phyloP scores from a whole-genome alignment of 1,284 basidiomycete species.

The Cutaneotrichosporon sp. region DNA sequence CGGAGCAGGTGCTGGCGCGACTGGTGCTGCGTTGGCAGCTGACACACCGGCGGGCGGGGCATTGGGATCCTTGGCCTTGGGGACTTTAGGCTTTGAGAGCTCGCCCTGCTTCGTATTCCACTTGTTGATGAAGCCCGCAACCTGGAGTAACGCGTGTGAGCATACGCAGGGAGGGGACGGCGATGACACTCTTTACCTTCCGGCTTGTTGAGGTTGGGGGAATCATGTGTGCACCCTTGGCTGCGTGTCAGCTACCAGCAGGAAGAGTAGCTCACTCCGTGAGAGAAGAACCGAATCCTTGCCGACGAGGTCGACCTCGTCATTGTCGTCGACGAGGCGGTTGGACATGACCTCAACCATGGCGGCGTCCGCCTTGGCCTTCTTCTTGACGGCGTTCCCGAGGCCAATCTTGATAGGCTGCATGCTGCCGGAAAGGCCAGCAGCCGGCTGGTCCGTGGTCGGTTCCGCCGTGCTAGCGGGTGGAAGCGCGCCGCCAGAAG shows the following conservation, averaged over 20 bases:
- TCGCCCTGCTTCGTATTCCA: slow-evolving; percentile 92
- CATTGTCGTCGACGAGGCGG: slow-evolving; percentile 53
- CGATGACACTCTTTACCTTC: slow-evolving; percentile 59
- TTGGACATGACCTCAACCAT: slow-evolving; percentile 35
- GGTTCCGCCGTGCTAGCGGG: too few species aligned
- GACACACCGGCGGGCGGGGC: slow-evolving; percentile 31
- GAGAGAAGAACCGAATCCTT: slow-evolving; percentile 47
- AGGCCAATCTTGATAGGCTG: slow-evolving; percentile 41
- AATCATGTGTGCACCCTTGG: slow-evolving; percentile 60
- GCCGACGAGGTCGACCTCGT: slow-evolving; percentile 59
- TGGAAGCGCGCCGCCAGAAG: too few species aligned
- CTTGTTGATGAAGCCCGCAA: slow-evolving; percentile 80
- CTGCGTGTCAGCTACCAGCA: slow-evolving; percentile 22
- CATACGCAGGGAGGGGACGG: not conserved
- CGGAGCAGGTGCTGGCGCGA: slow-evolving; percentile 26
- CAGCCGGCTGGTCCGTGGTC: too few species aligned
- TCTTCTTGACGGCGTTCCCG: slow-evolving; percentile 20
- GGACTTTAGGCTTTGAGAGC: slow-evolving; percentile 48
- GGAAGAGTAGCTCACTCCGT: slow-evolving; percentile 37
- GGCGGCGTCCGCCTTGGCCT: slow-evolving; percentile 27
- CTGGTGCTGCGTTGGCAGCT: slow-evolving; percentile 27
- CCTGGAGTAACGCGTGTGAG: slow-evolving; percentile 51
- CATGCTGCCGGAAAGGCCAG: too few species aligned
- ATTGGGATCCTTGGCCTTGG: slow-evolving; percentile 22
- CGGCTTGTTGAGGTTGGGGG: slow-evolving; percentile 78